These are phyloP conservation scores for Stenocarpella maydis DNA, from an alignment of 2,329 filamentous ascomycete species.

Conservation along the genomic window DNA sequence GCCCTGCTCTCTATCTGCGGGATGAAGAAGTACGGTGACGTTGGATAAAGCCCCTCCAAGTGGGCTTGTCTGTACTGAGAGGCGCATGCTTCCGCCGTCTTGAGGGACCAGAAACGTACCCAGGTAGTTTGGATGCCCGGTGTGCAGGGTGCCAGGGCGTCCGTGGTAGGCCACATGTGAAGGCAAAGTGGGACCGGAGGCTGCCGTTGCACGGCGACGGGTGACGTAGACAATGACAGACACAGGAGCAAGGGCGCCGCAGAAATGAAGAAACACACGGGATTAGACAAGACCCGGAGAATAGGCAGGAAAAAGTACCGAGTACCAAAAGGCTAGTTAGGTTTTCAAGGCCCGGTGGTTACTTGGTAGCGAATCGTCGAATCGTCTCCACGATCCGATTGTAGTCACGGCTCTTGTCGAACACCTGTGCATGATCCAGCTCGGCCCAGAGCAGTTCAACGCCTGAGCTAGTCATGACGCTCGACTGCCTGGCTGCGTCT, in stretches of 20 bases:
- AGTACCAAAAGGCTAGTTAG: not conserved
- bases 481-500: conserved; percentile 42
- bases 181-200: not conserved
- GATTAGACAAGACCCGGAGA: not conserved
- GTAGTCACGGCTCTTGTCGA: conserved; percentile 47
- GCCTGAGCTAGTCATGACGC: conserved; percentile 44
- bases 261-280: not conserved
- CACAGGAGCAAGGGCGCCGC: not conserved
- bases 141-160: not conserved
- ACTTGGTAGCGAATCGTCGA: conserved; percentile 14
- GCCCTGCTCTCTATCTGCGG: not conserved
- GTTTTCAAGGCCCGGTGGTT: not conserved
- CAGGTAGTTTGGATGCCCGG: not conserved
- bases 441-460: conserved; percentile 69
- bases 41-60: not conserved
- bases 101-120: not conserved
- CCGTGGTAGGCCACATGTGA: not conserved
- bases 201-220: not conserved
- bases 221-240: not conserved
- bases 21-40: not conserved
- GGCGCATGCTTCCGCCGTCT: not conserved
- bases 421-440: conserved; percentile 71
- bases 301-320: not conserved
- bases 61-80: not conserved
- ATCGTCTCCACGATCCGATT: conserved; percentile 26